Percentiles rank a stretch among this genome's conserved stretches.
These are phyloP conservation scores for Sclerotinia glacialis DNA, from an alignment of 2,329 filamentous ascomycete species.

Conservation along the genomic window DNA sequence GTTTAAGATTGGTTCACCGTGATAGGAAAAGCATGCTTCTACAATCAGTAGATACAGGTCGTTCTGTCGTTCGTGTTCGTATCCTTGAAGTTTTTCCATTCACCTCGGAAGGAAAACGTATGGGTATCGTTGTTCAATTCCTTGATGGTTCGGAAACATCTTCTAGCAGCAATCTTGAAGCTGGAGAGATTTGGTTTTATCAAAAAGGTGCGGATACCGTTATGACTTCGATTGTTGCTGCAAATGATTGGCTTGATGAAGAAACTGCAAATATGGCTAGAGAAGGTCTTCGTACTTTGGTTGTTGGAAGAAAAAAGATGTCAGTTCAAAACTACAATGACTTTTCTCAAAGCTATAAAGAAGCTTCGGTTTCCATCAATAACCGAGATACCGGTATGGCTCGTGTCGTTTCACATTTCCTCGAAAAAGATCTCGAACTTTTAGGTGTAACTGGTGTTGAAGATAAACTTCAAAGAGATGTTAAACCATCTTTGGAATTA, in stretches of 20 bases:
- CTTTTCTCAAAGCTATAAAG: constrained; percentile 71
- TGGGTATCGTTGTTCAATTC: constrained; percentile 95
- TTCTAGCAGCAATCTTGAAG: constrained; percentile 48
- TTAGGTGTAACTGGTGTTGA: constrained; percentile 97
- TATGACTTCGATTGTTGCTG: constrained; percentile 91
- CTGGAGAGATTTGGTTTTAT: constrained; percentile 93
- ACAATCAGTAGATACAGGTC: constrained; percentile 70
- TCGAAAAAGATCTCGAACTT: constrained; percentile 87
- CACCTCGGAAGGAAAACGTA: constrained; percentile 94
- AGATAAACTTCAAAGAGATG: constrained; percentile 91
- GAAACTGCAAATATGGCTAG: constrained; percentile 99
- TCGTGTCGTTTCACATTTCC: constrained; percentile 70
- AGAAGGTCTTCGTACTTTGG: constrained; percentile 88
- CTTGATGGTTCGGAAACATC: constrained; percentile 54
- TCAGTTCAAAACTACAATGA: constrained; percentile 75
- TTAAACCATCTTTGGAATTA: constrained; percentile 92
- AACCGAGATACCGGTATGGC: constrained; percentile 81
- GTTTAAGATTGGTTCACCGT: constrained; percentile 76
- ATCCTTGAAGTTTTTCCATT: constrained; percentile 97
- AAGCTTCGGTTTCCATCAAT: constrained; percentile 76
- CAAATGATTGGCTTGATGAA: constrained; percentile 98
- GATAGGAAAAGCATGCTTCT: constrained; percentile 85
- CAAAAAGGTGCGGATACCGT: constrained; percentile 98
- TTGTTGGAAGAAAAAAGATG: constrained; percentile 88
- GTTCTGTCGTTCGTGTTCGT: constrained; percentile 75